Evolutionary conservation across 129 eudicot genomes (phyloP), one percentile per base, ranked within the genome.

Genomic region (Flaveria trinervia): DNA sequence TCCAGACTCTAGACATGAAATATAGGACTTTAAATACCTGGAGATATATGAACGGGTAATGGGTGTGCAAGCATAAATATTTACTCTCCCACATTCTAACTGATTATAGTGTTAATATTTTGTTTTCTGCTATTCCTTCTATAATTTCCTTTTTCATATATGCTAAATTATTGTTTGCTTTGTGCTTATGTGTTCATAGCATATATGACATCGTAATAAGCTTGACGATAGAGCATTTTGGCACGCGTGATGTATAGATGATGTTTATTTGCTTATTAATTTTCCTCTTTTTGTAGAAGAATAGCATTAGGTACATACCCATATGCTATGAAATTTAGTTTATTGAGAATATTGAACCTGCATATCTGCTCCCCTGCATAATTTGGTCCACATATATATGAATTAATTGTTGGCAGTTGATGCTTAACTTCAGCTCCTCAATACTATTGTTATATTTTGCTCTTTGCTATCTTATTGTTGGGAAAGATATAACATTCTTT

Each of bases 361-460:
- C 33, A 28, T 4, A 65, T 8, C 15, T 17, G 26, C 71, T 39
- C 26, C 25, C 11, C 54, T 60, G 57, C 57, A 60, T 60, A 16
- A 33, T 66, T 39, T 39, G 51, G 71, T 67, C 16, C 52, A 67
- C 25, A 66, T 66, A 49, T 39, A 67, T 67, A 18, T 67, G 4
- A 41, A 18, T 48, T 43, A 39, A 43, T 67, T 43, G 14, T 44
- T 67, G n/a, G 8, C 46, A 65, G 72, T 68, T 22, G 55, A 22
- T 68, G 72, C 73, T 68, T 41, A 73, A 74, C 69, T 55, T 30
- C 78, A 28, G 79, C 43, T 74, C 20, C 14, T 26, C 25, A 39
- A 56, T 57, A 56, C 16, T 12, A n/a, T 6, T 72, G 49, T 72
- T 33, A 30, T 41, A n/a, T 7, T 39, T 33, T 55, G 65, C 11